Base-by-base conservation (phyloP, 2,329 filamentous ascomycete species). In the Diaporthe vaccinii region DNA sequence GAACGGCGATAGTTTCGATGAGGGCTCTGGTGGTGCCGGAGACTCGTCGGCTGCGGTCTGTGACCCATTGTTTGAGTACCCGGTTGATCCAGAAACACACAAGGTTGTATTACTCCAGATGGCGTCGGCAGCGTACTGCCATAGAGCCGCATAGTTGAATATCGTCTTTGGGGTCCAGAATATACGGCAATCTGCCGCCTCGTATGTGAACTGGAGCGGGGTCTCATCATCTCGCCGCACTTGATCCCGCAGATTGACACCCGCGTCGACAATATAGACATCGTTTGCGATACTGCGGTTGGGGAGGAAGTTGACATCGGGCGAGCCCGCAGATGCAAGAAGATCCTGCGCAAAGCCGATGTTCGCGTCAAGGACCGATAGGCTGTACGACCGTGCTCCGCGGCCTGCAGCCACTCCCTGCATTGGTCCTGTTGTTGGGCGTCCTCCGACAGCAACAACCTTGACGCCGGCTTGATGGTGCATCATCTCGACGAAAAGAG, bases 321-420 rank as follows among this genome's bases (percentile, higher is more conserved):
- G 59, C 5, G 59, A 62, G 59, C 25, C 59, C 8, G 39, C 9
- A 3, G 59, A 44, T 36, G 73, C 28, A 53, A 79, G 77, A 31
- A 73, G 71, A 6, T 57, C 67, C 59, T 62, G 59, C 25, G 17
- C 59, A 62, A 62, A 62, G 59, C 5, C n/a, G 9, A 62, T 62
- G 68, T 77, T 75, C 28, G 76, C 69, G 25, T 77, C 79, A 20
- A 78, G 75, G 58, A 79, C 61, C 25, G 76, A 51, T 25, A 77
- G 72, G 25, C 65, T 78, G 77, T 78, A 82, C 2, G 76, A 69
- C 12, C 83, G 84, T 1, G 83, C 84, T 44, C 92, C 92, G 79
- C 92, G 91, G 65, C 91, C 88, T n/a, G 92, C 92, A n/a, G 92
- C 91, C 25, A 93, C 85, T 6, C 86, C 88, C 83, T 93, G 91